phyloP scores from a whole-genome alignment of 441 rosid species.

The Jatropha multifida region DNA sequence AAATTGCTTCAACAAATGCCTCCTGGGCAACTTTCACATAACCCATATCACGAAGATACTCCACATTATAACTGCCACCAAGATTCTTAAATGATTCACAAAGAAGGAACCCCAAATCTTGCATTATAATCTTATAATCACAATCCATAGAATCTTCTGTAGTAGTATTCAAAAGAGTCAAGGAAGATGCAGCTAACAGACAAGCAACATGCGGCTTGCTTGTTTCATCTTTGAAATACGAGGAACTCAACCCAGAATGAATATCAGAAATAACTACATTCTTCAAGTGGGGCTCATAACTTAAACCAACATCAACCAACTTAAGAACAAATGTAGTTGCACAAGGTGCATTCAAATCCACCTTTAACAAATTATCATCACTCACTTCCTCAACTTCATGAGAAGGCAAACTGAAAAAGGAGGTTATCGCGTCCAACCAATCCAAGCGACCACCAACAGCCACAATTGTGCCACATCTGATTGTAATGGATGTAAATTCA shows the following conservation, averaged over 20 bases:
- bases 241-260: slow-evolving; percentile 37
- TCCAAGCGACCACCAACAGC: slow-evolving; percentile 95
- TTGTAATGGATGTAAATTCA: slow-evolving; percentile 57
- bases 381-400: slow-evolving; percentile 36
- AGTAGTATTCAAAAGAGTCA: slow-evolving; percentile 51
- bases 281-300: slow-evolving; percentile 79
- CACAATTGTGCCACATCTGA: slow-evolving; percentile 80
- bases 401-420: slow-evolving; percentile 66
- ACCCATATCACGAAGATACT: slow-evolving; percentile 66
- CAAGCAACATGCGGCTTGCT: slow-evolving; percentile 53
- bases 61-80: slow-evolving; percentile 54
- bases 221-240: slow-evolving; percentile 30
- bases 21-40: slow-evolving; percentile 84
- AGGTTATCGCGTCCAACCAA: slow-evolving; percentile 76
- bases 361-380: slow-evolving; percentile 36
- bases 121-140: slow-evolving; percentile 64
- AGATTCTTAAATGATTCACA: slow-evolving; percentile 50
- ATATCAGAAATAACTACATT: slow-evolving; percentile 33
- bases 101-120: slow-evolving; percentile 92
- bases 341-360: slow-evolving; percentile 37
- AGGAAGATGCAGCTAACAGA: slow-evolving; percentile 87
- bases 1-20: slow-evolving; percentile 63
- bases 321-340: slow-evolving; percentile 65
- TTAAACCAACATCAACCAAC: slow-evolving; percentile 86
- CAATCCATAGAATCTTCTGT: slow-evolving; percentile 40